Percentiles rank a stretch among this genome's conserved stretches.
Conservation (phyloP, 2,329 filamentous ascomycete genomes). For the Aspergillus eucalypticola region DNA sequence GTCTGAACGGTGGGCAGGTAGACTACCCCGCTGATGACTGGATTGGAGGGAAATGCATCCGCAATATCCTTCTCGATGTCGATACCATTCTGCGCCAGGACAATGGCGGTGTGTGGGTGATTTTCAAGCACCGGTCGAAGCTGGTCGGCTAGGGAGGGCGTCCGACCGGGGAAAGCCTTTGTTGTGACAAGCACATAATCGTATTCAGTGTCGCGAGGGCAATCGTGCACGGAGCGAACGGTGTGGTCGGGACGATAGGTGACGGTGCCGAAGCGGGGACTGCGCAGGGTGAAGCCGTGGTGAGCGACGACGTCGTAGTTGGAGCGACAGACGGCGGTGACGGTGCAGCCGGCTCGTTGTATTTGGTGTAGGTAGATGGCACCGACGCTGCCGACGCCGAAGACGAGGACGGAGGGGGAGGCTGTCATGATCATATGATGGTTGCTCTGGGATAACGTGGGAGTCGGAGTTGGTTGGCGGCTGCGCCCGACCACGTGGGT, state of each 20-base stretch:
- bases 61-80: conserved; percentile 60
- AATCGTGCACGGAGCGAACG: conserved; percentile 22
- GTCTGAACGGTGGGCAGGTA: conserved; percentile 57
- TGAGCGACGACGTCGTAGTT: conserved; percentile 30
- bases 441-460: not conserved
- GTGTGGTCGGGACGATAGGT: conserved; percentile 25
- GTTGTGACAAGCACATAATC: conserved; percentile 52
- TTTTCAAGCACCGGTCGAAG: conserved; percentile 44
- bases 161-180: conserved; percentile 48
- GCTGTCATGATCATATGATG: not conserved
- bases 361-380: conserved; percentile 32
- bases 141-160: conserved; percentile 34
- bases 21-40: conserved; percentile 58
- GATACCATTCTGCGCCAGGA: conserved; percentile 64
- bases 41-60: conserved; percentile 51
- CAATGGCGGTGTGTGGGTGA: conserved; percentile 51
- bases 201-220: conserved; percentile 31
- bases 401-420: conserved; percentile 26
- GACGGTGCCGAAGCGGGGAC: conserved; percentile 26
- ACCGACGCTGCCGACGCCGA: conserved; percentile 37
- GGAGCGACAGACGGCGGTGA: conserved; percentile 36
- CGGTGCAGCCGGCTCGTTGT: conserved; percentile 26
- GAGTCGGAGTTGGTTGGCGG: not conserved
- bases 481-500: not conserved
- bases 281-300: conserved; percentile 30